These are phyloP conservation scores for Tephrocybe rancida DNA, from an alignment of 768 basidiomycete genomes.

Conservation along the genomic window DNA sequence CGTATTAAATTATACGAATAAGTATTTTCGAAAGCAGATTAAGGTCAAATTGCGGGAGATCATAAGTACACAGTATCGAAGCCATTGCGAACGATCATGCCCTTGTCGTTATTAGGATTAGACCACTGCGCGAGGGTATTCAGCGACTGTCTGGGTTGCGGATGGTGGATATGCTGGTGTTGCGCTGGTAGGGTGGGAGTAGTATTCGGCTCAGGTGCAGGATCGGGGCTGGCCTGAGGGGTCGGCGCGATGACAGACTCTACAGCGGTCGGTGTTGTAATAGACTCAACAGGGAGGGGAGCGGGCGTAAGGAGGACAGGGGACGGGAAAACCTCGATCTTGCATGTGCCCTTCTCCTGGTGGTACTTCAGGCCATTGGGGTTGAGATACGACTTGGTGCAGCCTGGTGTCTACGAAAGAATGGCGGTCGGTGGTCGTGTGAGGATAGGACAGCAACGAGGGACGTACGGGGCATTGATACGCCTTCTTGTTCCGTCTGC, in stretches of 20 bases:
- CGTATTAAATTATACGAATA: too few relatives aligned
- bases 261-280: not conserved
- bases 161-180: slow-evolving; percentile 4
- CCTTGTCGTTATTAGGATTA: not conserved
- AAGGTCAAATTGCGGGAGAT: not conserved
- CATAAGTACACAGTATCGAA: not conserved
- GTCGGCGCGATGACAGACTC: not conserved
- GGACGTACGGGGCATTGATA: slow-evolving; percentile 51
- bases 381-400: slow-evolving; percentile 66
- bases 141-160: not conserved
- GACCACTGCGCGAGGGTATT: not conserved
- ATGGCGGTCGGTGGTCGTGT: not conserved
- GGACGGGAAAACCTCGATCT: slow-evolving; percentile 27
- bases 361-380: slow-evolving; percentile 72
- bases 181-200: not conserved
- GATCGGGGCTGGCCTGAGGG: too few relatives aligned
- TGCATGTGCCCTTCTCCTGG: slow-evolving; percentile 66
- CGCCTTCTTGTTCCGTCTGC: slow-evolving; percentile 40
- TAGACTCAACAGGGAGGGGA: too few relatives aligned
- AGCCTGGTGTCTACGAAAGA: slow-evolving; percentile 41
- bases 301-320: not conserved
- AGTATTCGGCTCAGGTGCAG: not conserved
- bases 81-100: too few relatives aligned
- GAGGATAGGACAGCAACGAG: not conserved
- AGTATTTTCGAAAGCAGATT: too few relatives aligned